phyloP scores from a whole-genome alignment of 352 stramenopile genomes.

The Phytopythium boreale region DNA sequence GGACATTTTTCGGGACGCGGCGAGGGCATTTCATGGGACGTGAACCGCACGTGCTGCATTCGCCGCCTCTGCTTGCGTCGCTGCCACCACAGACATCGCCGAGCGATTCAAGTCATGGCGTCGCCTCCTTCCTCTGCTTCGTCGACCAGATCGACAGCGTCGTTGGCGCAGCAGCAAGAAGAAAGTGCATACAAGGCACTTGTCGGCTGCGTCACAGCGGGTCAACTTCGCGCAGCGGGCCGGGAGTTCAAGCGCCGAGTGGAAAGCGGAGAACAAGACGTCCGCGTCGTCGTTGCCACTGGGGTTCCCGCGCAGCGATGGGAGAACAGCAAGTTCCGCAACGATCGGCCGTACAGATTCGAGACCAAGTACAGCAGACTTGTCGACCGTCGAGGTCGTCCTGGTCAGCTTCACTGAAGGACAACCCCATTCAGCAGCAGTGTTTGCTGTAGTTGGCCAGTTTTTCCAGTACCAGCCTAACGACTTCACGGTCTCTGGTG shows the following conservation, averaged over 20 bases:
- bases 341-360: background rate
- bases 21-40: no score
- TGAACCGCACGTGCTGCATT: no score
- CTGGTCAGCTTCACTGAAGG: background rate
- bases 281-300: background rate
- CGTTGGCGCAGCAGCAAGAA: background rate
- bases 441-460: background rate
- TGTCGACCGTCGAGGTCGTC: background rate
- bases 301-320: background rate
- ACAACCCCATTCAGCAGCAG: background rate
- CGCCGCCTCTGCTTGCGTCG: no score
- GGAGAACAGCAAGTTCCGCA: background rate
- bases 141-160: background rate
- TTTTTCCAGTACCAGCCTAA: no score
- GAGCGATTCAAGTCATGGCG: no score
- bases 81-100: no score
- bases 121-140: background rate
- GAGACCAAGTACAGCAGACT: background rate
- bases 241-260: background rate
- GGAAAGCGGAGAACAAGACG: background rate
- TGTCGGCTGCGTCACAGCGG: background rate
- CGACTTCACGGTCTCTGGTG: background rate
- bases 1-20: no score
- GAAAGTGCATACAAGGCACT: background rate
- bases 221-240: background rate